phyloP scores from a whole-genome alignment of 306 rosid species.

The Vigna trinervia region DNA sequence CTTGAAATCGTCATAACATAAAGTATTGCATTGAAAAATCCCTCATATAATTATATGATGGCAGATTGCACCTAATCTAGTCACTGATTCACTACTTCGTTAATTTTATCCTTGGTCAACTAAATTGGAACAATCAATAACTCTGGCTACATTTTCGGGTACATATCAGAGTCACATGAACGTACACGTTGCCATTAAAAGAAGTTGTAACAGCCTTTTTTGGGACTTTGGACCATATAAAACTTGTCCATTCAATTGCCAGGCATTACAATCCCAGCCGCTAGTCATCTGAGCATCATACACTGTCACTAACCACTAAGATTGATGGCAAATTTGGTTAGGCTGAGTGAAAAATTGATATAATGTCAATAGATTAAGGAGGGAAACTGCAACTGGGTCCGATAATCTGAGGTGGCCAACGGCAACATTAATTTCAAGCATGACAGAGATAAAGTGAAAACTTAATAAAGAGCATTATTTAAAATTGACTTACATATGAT shows the following conservation, averaged over 20 bases:
- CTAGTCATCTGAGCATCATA: conserved; percentile 18
- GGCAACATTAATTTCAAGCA: not conserved
- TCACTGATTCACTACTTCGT: not conserved
- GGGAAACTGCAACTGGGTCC: not conserved
- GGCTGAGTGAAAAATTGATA: not conserved
- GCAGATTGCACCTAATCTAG: conserved; percentile 10
- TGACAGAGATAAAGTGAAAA: conserved; percentile 13
- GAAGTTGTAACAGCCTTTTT: not conserved
- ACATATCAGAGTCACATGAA: not conserved
- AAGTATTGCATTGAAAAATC: conserved; percentile 9
- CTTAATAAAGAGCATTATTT: not conserved
- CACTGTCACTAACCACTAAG: not conserved
- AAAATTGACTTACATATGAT: conserved; percentile 30
- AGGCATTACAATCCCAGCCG: not conserved
- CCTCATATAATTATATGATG: not conserved
- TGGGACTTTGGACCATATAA: not conserved
- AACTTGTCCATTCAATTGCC: not conserved
- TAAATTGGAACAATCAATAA: conserved; percentile 4
- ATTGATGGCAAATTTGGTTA: conserved; percentile 8
- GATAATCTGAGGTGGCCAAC: not conserved
- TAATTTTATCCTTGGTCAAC: not conserved
- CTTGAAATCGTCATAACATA: conserved; percentile 7
- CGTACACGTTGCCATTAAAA: not conserved
- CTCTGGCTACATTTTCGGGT: not conserved
- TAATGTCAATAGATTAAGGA: conserved; percentile 16